Conservation (phyloP, 495 filamentous ascomycete species). For the Rostrohypoxylon terebratum region DNA sequence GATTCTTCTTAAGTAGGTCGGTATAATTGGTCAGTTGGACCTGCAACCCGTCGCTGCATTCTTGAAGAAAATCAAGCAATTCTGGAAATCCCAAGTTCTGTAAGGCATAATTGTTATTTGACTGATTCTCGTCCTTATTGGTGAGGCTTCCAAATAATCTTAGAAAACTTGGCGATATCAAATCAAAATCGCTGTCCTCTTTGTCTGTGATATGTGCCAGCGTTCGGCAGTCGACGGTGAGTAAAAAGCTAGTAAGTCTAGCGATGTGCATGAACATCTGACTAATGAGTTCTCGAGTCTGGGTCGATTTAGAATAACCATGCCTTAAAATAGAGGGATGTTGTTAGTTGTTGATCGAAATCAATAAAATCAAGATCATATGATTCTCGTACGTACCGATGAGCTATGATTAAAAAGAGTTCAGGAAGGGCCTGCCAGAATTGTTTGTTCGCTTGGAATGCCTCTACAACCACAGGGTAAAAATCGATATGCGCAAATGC, state of each 20-base stretch:
- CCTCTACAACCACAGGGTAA: slow-evolving; percentile 46
- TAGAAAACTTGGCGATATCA: slow-evolving; percentile 46
- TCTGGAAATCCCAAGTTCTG: slow-evolving; percentile 25
- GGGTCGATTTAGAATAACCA: slow-evolving; percentile 31
- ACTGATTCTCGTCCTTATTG: slow-evolving; percentile 30
- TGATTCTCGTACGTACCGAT: slow-evolving; percentile 34
- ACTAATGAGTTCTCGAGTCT: slow-evolving; percentile 42
- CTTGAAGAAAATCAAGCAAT: slow-evolving; percentile 42
- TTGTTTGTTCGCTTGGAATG: slow-evolving; percentile 53
- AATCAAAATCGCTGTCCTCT: slow-evolving; percentile 34
- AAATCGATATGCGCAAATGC: slow-evolving; percentile 42
- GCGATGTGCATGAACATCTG: slow-evolving; percentile 41
- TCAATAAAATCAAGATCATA: neutral
- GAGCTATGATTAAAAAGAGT: slow-evolving; percentile 40
- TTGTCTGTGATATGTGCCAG: slow-evolving; percentile 20
- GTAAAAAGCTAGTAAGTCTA: slow-evolving; percentile 44
- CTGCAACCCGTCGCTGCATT: slow-evolving; percentile 32
- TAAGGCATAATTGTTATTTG: slow-evolving; percentile 23
- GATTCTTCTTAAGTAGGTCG: slow-evolving; percentile 46
- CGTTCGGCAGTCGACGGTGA: slow-evolving; percentile 40
- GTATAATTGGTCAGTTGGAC: slow-evolving; percentile 46
- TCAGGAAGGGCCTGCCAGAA: slow-evolving; percentile 49
- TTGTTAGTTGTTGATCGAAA: slow-evolving; percentile 14
- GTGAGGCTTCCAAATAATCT: slow-evolving; percentile 34
- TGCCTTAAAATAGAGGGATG: slow-evolving; percentile 18